Evolutionary conservation across 228 moss, liverwort and hornwort genomes (phyloP), one percentile per base, ranked within the genome.

Genomic region (Sphagnum fallax): DNA sequence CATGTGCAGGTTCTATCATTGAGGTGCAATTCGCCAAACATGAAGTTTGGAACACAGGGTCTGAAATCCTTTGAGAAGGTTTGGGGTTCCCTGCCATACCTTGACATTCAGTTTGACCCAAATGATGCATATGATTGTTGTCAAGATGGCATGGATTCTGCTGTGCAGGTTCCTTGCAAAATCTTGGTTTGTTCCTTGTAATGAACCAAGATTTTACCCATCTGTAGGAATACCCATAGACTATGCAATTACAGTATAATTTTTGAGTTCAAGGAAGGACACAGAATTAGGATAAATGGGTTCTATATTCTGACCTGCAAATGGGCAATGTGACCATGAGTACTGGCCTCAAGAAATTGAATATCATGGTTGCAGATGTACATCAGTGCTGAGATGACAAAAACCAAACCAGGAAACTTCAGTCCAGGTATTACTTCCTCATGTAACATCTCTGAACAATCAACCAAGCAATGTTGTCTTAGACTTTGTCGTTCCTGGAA

Each of bases 351-450:
- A 32, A 32, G 32, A 32, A 32, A 32, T 2, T 32, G 32, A 32
- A 32, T 32, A 32, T 68, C 69, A 58, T 72, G 80, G 74, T 53
- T 76, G 80, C 81, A 87, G 87, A 83, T 83, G 80, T 87, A 80
- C 63, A 69, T 87, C 55, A 87, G 83, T 76, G 52, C 80, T 53
- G 87, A 83, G 80, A 87, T 87, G 87, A 82, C 83, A 80, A 80
- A 80, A n/a, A 87, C 80, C 69, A 74, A 72, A 68, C 87, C 87
- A 64, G 87, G 87, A 66, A 83, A 83, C 63, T 78, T 72, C 61
- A 87, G 87, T 62, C 87, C 87, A 70, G 87, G 87, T 87, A 83
- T 76, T 55, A 1, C 55, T 55, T 55, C 9, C 55, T 4, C 12
- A 55, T 3, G 8, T 12, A 4, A 8, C 55, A 8, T 8, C 55